phyloP scores from a whole-genome alignment of 225 moss, liverwort and hornwort species.

The Takakia lepidozioides region DNA sequence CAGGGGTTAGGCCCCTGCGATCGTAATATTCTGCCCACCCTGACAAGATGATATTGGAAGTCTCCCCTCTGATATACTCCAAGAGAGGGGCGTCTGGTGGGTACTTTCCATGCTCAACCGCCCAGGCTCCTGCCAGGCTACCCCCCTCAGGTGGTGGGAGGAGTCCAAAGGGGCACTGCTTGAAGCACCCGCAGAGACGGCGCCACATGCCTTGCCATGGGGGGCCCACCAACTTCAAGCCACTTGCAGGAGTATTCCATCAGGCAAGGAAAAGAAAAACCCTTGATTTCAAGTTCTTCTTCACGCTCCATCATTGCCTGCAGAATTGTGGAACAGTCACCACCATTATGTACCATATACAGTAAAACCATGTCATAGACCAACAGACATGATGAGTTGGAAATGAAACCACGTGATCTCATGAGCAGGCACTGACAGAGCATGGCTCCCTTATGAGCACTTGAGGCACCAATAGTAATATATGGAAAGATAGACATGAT shows the following conservation, averaged over 20 bases:
- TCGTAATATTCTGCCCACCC: conserved; percentile 59
- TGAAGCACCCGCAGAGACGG: conserved; percentile 40
- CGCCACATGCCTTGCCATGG: conserved; percentile 64
- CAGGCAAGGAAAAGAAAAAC: conserved; percentile 37
- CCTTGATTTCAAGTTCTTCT: conserved; percentile 56
- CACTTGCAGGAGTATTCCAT: conserved; percentile 60
- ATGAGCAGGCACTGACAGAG: too few species aligned
- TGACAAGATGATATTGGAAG: conserved; percentile 26
- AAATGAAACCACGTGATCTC: too few species aligned
- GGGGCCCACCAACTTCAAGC: conserved; percentile 41
- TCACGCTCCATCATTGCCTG: conserved; percentile 68
- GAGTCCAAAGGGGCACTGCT: conserved; percentile 39
- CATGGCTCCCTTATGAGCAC: too few species aligned
- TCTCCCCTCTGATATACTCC: conserved; percentile 31
- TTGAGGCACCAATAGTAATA: too few species aligned
- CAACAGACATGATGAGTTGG: too few species aligned
- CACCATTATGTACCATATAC: background rate
- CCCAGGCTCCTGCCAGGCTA: conserved; percentile 51
- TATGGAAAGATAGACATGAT: too few species aligned
- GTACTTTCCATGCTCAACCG: conserved; percentile 49
- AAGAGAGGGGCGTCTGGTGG: conserved; percentile 51
- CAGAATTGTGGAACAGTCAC: background rate
- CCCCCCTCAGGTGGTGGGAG: conserved; percentile 54
- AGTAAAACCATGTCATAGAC: too few species aligned
- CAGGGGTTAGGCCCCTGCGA: conserved; percentile 33